Evolutionary conservation across 345 rosid species (phyloP), one percentile per base, ranked within the genome.

Genomic region (Passiflora organensis): DNA sequence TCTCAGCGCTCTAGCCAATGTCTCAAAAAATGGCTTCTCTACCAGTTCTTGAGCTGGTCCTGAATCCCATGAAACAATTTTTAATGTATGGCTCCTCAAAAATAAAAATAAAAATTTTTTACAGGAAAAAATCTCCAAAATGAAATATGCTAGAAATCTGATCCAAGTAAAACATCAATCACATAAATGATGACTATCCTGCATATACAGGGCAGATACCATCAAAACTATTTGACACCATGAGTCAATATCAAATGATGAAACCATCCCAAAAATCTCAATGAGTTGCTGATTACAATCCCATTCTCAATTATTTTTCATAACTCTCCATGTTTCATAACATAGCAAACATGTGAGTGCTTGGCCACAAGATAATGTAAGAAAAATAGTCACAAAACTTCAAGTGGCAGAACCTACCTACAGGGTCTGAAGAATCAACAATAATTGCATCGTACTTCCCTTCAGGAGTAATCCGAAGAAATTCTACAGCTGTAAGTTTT

Each of bases 11-110:
- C 66, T 76, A 10, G 95, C 94, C 62, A 86, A 54, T 5, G 80
- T 78, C 65, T 93, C 87, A 46, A 89, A 86, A 76, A 89, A 86
- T 48, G 99, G 99, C 81, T 81, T 93, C 82, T 84, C 94, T 44
- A 89, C 89, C 66, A 89, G 91, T 71, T 88, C 94, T 71, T 64
- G 82, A 37, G 99, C 99, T 68, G 99, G 97, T 69, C 99, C 97
- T 86, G 44, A 53, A 64, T 46, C 66, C 28, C n/a, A 25, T 17
- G 36, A 36, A 64, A 32, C 6, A 53, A 21, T 23, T 22, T 55
- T 6, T 45, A n/a, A n/a, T n/a, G n/a, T n/a, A n/a, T n/a, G n/a
- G n/a, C n/a, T n/a, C n/a, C n/a, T n/a, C n/a, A n/a, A n/a, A n/a
- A n/a, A n/a, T n/a, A n/a, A n/a, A n/a, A n/a, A n/a, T n/a, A n/a